Conservation (phyloP, 805 yeast species). For the Sugiyamaella qingdaonensis region DNA sequence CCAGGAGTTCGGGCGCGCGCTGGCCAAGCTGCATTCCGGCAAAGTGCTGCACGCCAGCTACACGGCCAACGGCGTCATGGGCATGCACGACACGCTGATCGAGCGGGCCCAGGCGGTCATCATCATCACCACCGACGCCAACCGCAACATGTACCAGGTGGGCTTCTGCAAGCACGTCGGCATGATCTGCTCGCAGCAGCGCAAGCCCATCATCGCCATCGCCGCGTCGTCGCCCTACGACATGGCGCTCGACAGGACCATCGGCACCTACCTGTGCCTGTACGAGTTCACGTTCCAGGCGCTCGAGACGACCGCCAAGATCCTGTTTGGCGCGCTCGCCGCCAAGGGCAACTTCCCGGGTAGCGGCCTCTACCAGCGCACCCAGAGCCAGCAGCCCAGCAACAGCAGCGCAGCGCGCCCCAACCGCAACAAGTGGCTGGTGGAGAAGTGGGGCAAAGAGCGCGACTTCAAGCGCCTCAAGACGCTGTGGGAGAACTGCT, state of each 20-base stretch:
- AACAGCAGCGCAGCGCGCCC: conserved; percentile 7
- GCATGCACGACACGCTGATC: conserved; percentile 50
- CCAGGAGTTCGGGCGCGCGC: conserved; percentile 44
- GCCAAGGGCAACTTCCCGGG: conserved; percentile 58
- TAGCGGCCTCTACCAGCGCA: conserved; percentile 32
- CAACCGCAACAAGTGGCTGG: conserved; percentile 44
- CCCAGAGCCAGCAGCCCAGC: conserved; percentile 10
- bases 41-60: conserved; percentile 55
- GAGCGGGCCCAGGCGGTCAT: conserved; percentile 48
- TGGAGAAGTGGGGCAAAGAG: conserved; percentile 48
- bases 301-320: conserved; percentile 45
- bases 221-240: conserved; percentile 64
- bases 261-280: conserved; percentile 55
- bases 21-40: conserved; percentile 41
- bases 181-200: conserved; percentile 46
- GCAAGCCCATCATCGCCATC: conserved; percentile 52
- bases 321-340: conserved; percentile 50
- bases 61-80: conserved; percentile 49
- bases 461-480: conserved; percentile 50
- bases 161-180: conserved; percentile 57
- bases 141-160: conserved; percentile 57
- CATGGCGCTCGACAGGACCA: conserved; percentile 49
- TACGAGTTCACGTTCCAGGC: conserved; percentile 56
- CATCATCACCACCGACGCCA: conserved; percentile 48
- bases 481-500: conserved; percentile 42